phyloP scores from a whole-genome alignment of 352 stramenopile genomes.

The Sclerospora graminicola region DNA sequence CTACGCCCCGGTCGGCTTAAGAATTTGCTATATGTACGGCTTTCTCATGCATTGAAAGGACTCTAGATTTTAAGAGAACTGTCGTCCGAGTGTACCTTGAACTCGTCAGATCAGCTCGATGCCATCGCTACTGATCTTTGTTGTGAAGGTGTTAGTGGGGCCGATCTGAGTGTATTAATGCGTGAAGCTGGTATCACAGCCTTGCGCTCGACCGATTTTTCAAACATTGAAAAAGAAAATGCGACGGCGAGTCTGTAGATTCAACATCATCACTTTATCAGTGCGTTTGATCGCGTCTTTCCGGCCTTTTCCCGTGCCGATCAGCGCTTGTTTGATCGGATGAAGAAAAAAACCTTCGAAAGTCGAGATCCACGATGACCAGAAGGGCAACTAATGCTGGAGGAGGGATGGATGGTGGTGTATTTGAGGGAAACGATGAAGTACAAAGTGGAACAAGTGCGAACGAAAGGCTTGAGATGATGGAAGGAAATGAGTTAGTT shows the following conservation, averaged over 20 bases:
- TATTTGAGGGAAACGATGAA: too few species aligned
- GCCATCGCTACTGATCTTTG: constrained; percentile 81
- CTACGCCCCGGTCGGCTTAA: constrained; percentile 96
- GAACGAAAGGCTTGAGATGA: too few species aligned
- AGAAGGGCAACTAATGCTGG: too few species aligned
- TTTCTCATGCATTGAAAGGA: constrained; percentile 77
- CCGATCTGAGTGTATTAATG: constrained; percentile 94
- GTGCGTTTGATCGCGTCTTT: too few species aligned
- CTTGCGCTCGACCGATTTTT: too few species aligned
- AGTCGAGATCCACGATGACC: constrained; percentile 50
- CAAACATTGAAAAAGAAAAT: constrained; percentile 15
- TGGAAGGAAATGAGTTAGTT: too few species aligned
- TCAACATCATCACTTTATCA: constrained; percentile 51
- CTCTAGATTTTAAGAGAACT: constrained; percentile 89
- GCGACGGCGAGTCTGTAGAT: constrained; percentile 37
- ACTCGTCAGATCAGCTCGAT: constrained; percentile 76
- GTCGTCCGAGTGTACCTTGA: constrained; percentile 59
- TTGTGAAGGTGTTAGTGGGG: constrained; percentile 95
- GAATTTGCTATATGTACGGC: constrained; percentile 97
- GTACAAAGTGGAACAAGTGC: too few species aligned
- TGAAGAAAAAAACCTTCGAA: constrained; percentile 77
- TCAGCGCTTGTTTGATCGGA: constrained; percentile 81
- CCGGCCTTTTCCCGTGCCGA: constrained; percentile 72
- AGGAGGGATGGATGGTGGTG: too few species aligned
- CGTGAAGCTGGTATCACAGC: too few species aligned